Evolutionary conservation across 1,284 basidiomycete genomes (phyloP), one percentile per base, ranked within the genome.

Genomic region (Lignosus rhinocerotis): DNA sequence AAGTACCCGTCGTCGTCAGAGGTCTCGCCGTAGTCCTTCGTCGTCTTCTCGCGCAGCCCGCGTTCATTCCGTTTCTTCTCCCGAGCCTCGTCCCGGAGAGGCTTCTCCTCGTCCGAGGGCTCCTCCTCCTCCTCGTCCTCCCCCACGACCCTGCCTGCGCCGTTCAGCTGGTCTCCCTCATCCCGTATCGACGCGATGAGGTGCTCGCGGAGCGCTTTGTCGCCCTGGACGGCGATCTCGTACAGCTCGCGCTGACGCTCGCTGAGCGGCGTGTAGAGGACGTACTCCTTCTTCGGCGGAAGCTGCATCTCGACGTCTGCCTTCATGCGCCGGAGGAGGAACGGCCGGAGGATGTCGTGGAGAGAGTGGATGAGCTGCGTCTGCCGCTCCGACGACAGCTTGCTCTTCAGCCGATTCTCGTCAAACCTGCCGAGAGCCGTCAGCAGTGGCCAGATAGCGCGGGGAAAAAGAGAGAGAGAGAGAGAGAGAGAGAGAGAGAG

Each of bases 201-300:
- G 71, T 86, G 87, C 11, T 80, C 74, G 6, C 92, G 79, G 16
- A 94, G 57, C 30, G 47, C 57, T 11, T 47, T 76, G 3, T 80
- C 81, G 0, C 92, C 86, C 30, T 82, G 78, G 9, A 94, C 76
- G 31, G 94, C 85, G 7, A 85, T 85, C 59, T 96, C 88, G 69
- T 97, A 98, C 14, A 96, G 78, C 58, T 92, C 85, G 55, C 89
- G 87, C 68, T 98, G 96, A 45, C 81, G 80, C 46, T 85, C 77
- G 45, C 88, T 96, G 6, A 98, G 78, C 0, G 94, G 95, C 0
- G 95, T 94, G 65, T 96, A 97, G 0, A 98, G 80, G 5, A 97
- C 85, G 66, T 98, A 98, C 76, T 98, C 96, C 74, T 96, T 98
- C 80, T 98, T 98, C 1, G 90, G 90, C 0, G 89, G 90, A 9